Evolutionary conservation across 352 stramenopile genomes (phyloP).

Genomic region (Phytophthora ramorum): DNA sequence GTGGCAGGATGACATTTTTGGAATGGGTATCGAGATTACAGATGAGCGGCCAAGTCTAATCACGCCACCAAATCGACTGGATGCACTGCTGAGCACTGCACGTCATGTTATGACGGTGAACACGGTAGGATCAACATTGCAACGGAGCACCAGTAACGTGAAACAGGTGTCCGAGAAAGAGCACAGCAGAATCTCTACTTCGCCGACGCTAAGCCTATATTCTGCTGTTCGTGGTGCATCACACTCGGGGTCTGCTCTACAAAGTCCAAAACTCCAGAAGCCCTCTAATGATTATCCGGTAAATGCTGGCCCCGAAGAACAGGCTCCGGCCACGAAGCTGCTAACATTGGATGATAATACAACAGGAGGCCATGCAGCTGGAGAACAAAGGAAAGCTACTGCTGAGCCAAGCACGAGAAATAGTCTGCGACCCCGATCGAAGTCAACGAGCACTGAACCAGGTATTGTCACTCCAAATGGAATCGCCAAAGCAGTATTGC

Average conservation of each 20-base stretch:
- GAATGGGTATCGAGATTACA: slow-evolving; percentile 66
- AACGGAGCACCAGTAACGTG: slow-evolving; percentile 8
- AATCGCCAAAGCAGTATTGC: neutral
- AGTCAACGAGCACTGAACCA: neutral
- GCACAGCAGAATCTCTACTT: slow-evolving; percentile 4
- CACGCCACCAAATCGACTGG: slow-evolving; percentile 14
- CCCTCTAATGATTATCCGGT: neutral
- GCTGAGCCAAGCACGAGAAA: neutral
- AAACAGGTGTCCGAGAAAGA: slow-evolving; percentile 8
- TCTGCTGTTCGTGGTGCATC: slow-evolving; percentile 14
- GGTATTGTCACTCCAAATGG: neutral
- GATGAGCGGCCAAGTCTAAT: slow-evolving; percentile 43
- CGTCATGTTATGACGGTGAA: slow-evolving; percentile 27
- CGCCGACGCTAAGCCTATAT: slow-evolving; percentile 1
- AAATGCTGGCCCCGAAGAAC: neutral
- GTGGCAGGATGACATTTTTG: slow-evolving; percentile 49
- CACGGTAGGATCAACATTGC: slow-evolving; percentile 9
- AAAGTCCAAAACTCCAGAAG: slow-evolving; percentile 9
- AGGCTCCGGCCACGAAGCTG: neutral
- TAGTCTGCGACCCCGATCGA: slow-evolving; percentile 6
- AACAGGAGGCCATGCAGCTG: neutral
- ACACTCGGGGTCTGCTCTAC: slow-evolving; percentile 23
- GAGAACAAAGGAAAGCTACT: slow-evolving; percentile 1
- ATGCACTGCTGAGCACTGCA: slow-evolving; percentile 22
- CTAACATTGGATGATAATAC: neutral